These are phyloP conservation scores for Geotrichum phurueaensis DNA, from an alignment of 1,139 yeast species.

Conservation along the genomic window DNA sequence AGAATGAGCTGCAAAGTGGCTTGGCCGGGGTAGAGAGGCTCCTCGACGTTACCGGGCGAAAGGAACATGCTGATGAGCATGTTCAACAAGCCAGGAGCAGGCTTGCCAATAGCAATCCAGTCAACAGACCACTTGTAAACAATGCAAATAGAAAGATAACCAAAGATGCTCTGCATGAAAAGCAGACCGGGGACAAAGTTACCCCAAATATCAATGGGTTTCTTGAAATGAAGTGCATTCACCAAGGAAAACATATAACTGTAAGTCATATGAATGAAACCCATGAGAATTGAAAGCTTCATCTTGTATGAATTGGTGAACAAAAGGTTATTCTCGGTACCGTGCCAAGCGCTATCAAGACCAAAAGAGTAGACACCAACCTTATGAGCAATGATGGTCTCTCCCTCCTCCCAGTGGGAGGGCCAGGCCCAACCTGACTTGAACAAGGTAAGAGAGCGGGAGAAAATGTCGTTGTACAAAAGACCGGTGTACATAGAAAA, in stretches of 20 bases:
- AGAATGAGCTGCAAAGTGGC: conserved; percentile 68
- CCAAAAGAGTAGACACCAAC: conserved; percentile 78
- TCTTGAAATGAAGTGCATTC: conserved; percentile 67
- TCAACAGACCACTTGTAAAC: conserved; percentile 93
- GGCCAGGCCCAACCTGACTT: conserved; percentile 94
- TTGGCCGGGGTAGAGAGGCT: conserved; percentile 79
- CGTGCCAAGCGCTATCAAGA: conserved; percentile 94
- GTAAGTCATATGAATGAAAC: conserved; percentile 90
- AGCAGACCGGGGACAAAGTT: conserved; percentile 90
- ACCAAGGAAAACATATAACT: conserved; percentile 80
- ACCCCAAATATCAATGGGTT: conserved; percentile 79
- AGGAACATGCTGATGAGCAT: conserved; percentile 95
- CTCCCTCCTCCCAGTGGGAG: conserved; percentile 56
- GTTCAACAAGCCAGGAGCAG: conserved; percentile 89
- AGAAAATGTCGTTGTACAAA: conserved; percentile 86
- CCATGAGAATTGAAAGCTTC: conserved; percentile 93
- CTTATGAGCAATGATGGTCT: conserved; percentile 55
- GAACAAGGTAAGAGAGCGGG: conserved; percentile 82
- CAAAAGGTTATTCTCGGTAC: conserved; percentile 82
- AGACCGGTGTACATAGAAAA: conserved; percentile 94
- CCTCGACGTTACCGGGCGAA: conserved; percentile 86
- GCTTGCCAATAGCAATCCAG: conserved; percentile 69
- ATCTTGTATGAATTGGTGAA: conserved; percentile 93
- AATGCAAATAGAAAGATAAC: conserved; percentile 77
- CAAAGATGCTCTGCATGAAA: conserved; percentile 94